These are phyloP conservation scores for Rhodomyrtus psidioides DNA, from an alignment of 441 rosid genomes.

Conservation along the genomic window DNA sequence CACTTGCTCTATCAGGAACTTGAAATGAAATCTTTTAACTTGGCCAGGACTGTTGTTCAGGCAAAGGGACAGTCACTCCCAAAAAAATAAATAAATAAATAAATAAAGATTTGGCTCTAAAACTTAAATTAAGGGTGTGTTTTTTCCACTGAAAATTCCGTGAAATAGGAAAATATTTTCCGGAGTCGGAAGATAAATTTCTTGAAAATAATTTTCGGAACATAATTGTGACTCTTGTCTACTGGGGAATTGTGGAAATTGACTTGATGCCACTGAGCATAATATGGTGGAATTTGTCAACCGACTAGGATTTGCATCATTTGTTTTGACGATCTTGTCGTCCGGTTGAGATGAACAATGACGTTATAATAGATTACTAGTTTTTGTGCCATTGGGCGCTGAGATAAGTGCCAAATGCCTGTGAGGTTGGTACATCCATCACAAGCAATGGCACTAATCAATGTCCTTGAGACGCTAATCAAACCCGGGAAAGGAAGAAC, in stretches of 20 bases:
- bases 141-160: neutral
- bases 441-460: neutral
- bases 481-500: neutral
- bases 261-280: neutral
- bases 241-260: neutral
- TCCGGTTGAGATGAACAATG: neutral
- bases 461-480: neutral
- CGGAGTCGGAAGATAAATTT: too few species aligned
- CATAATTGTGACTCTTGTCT: neutral
- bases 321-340: neutral
- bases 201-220: too few species aligned
- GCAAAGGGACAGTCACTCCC: neutral
- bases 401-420: neutral
- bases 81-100: neutral
- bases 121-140: neutral
- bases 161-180: neutral
- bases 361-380: neutral
- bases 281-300: neutral
- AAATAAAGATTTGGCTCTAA: neutral
- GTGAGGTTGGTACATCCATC: neutral
- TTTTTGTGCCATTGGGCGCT: neutral
- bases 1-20: neutral
- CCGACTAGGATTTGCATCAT: neutral
- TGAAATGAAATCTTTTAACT: neutral
- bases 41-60: neutral